Evolutionary conservation across 1,139 yeast genomes (phyloP).

Genomic region (Yamadazyma songkhlaensis): DNA sequence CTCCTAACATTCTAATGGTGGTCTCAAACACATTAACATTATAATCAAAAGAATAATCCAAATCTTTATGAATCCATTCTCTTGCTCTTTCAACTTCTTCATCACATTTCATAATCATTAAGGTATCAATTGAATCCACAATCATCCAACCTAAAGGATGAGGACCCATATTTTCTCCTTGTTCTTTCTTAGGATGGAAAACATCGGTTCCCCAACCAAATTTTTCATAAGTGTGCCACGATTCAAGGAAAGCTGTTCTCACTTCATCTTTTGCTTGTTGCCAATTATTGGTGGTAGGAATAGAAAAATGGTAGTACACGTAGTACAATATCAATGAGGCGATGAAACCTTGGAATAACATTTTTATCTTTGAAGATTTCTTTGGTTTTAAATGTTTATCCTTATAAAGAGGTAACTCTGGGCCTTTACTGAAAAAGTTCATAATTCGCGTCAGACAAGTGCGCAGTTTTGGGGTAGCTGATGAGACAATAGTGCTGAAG

Average conservation of each 20-base stretch:
- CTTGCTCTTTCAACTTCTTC: slow-evolving; percentile 65
- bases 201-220: slow-evolving; percentile 74
- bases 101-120: slow-evolving; percentile 74
- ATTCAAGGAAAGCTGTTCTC: slow-evolving; percentile 60
- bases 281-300: slow-evolving; percentile 25
- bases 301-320: slow-evolving; percentile 22
- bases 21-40: slow-evolving; percentile 88
- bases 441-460: slow-evolving; percentile 7
- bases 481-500: too few species aligned
- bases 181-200: slow-evolving; percentile 49
- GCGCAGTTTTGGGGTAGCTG: too few species aligned
- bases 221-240: slow-evolving; percentile 76
- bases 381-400: slow-evolving; percentile 22
- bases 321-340: slow-evolving; percentile 38
- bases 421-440: slow-evolving; percentile 6
- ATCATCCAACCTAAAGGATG: slow-evolving; percentile 93
- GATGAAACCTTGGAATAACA: slow-evolving; percentile 45
- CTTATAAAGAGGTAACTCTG: slow-evolving; percentile 27
- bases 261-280: slow-evolving; percentile 52
- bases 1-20: slow-evolving; percentile 92
- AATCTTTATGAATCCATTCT: slow-evolving; percentile 65
- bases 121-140: slow-evolving; percentile 84
- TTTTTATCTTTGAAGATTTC: slow-evolving; percentile 18
- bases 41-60: slow-evolving; percentile 55
- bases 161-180: slow-evolving; percentile 77